Percentiles rank a stretch among this genome's conserved stretches.
These are phyloP conservation scores for Backusella macrospora DNA, from an alignment of 192 early-diverging fungal genomes.

Conservation along the genomic window DNA sequence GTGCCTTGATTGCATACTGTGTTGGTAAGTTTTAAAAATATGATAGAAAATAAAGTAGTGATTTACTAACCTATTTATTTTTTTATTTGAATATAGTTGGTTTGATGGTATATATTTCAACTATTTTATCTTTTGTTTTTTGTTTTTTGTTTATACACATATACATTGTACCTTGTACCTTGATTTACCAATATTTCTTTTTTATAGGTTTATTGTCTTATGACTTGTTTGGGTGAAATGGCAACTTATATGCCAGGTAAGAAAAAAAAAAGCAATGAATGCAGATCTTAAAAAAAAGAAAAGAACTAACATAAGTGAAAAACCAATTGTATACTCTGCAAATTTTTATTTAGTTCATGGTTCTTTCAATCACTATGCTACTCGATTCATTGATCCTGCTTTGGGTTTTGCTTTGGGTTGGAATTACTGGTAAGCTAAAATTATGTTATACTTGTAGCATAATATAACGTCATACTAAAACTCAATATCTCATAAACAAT, in stretches of 20 bases:
- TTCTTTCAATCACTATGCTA: slow-evolving; percentile 73
- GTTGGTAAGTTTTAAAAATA: slow-evolving; percentile 18
- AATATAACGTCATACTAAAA: background rate
- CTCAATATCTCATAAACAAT: background rate
- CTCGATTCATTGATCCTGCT: slow-evolving; percentile 80
- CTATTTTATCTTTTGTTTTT: background rate
- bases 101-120: slow-evolving; percentile 50
- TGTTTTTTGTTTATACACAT: background rate
- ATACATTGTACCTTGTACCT: background rate
- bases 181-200: background rate
- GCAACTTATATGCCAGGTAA: slow-evolving; percentile 74
- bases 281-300: background rate
- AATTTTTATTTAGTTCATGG: slow-evolving; percentile 52
- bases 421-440: slow-evolving; percentile 46
- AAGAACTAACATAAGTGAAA: too few species aligned
- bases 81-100: slow-evolving; percentile 44
- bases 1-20: slow-evolving; percentile 69
- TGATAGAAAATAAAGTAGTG: too few species aligned
- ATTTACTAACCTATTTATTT: slow-evolving; percentile 28
- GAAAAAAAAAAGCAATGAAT: background rate
- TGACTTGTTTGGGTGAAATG: slow-evolving; percentile 81
- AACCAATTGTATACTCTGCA: too few species aligned
- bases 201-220: slow-evolving; percentile 48
- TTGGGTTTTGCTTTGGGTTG: slow-evolving; percentile 70
- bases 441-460: background rate